Base-by-base conservation (phyloP, 2,329 filamentous ascomycete genomes). In the Rutstroemia sp. region DNA sequence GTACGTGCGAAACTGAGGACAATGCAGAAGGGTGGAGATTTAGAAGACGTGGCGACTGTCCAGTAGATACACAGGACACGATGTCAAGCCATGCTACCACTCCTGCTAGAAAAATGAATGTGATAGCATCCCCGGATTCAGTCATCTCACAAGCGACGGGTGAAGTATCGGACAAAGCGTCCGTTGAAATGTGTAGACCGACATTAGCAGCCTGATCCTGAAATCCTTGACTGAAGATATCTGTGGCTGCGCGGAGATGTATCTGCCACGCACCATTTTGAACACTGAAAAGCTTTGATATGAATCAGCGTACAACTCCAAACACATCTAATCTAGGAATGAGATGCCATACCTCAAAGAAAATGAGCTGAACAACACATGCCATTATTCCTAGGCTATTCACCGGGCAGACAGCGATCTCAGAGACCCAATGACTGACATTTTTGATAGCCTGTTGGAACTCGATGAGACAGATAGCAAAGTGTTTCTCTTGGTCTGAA, bases 351-450 rank as follows among this genome's bases (percentile, higher is more conserved):
- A 66, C 67, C 64, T 82, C 78, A 59, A 81, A 81, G 57, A 77
- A 73, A 51, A 80, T 73, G 54, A 82, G 72, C 64, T 81, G 78
- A 36, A 79, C 65, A 61, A 81, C 76, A 63, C 74, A 75, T 63
- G 78, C 75, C 63, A 82, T 71, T 19, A 78, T 72, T 7, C 69
- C 63, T 54, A 60, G 63, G 60, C 40, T 64, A 63, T 58, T 61
- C 34, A 59, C 61, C n/a, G 53, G 42, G n/a, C 47, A 45, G 19
- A 19, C 10, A 5, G 23, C 17, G 16, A 4, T 4, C 4, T 42
- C 40, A 21, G 52, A 16, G n/a, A 55, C 40, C 14, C 46, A 58
- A 23, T 63, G 51, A 42, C 65, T 63, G 30, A 72, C 61, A 4
- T 65, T 60, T 34, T 63, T 63, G 34, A 73, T 69, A 25, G 38